These are phyloP conservation scores for Tetrahymena malaccensis DNA, from an alignment of 73 alveolate species.

Conservation along the genomic window DNA sequence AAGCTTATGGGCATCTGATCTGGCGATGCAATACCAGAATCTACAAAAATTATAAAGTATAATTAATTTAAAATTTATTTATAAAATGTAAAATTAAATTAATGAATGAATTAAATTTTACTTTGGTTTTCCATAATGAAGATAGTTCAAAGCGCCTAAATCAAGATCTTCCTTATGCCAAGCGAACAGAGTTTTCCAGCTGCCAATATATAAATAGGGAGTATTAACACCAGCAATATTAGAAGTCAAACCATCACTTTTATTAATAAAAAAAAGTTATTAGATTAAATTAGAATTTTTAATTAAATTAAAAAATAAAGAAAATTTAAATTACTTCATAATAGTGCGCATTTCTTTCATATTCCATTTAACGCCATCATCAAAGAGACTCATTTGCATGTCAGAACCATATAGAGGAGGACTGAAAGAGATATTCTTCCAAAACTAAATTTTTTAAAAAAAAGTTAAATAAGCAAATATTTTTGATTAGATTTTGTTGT, in stretches of 20 bases:
- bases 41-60: neutral
- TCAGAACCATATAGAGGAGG: slow-evolving; percentile 89
- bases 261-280: neutral
- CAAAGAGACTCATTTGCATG: slow-evolving; percentile 53
- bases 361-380: slow-evolving; percentile 60
- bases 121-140: slow-evolving; percentile 74
- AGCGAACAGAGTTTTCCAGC: slow-evolving; percentile 82
- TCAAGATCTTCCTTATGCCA: slow-evolving; percentile 91
- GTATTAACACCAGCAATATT: slow-evolving; percentile 67
- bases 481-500: neutral
- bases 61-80: neutral
- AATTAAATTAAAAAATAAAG: neutral
- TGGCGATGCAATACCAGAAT: slow-evolving; percentile 72
- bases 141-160: slow-evolving; percentile 62
- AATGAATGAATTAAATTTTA: neutral
- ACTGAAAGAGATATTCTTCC: slow-evolving; percentile 68
- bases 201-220: slow-evolving; percentile 72
- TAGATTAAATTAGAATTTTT: neutral
- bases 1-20: slow-evolving; percentile 46
- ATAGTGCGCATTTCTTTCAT: slow-evolving; percentile 47
- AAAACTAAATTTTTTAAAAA: slow-evolving; percentile 30
- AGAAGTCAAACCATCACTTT: slow-evolving; percentile 46
- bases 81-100: neutral
- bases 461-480: neutral
- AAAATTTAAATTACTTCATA: slow-evolving; percentile 13